phyloP scores from a whole-genome alignment of 1,284 basidiomycete species.

The Ustilago hordei region DNA sequence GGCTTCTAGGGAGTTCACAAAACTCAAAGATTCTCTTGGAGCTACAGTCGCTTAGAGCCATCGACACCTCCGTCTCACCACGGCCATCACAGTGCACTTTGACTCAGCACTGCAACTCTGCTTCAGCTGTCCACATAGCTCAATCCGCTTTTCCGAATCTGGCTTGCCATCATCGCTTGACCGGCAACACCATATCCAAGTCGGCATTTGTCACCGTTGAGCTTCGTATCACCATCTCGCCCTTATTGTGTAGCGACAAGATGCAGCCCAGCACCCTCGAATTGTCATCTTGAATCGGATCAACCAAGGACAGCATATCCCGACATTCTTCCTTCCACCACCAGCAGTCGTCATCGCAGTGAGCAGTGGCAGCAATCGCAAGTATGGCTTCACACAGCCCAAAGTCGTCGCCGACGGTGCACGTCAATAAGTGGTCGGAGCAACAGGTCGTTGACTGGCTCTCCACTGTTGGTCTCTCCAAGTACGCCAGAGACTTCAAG shows the following conservation, averaged over 20 bases:
- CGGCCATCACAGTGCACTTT: neutral
- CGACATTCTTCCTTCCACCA: neutral
- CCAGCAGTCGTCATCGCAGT: neutral
- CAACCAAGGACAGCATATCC: neutral
- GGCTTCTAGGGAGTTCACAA: neutral
- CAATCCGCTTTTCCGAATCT: neutral
- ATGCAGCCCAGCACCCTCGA: neutral
- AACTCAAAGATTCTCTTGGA: neutral
- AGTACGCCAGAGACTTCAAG: conserved; percentile 50
- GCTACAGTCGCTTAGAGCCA: neutral
- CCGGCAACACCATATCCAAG: neutral
- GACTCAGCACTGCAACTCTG: neutral
- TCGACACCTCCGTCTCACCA: neutral
- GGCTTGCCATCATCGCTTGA: neutral
- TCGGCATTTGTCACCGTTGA: neutral
- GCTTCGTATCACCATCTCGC: neutral
- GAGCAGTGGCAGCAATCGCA: neutral
- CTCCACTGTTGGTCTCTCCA: conserved; percentile 42
- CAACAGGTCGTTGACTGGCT: conserved; percentile 61
- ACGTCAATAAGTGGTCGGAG: conserved; percentile 61
- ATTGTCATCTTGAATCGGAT: neutral
- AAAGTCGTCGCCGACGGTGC: conserved; percentile 40
- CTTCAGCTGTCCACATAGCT: neutral
- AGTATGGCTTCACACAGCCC: conserved; percentile 42
- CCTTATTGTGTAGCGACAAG: neutral